Base-by-base conservation (phyloP, 805 yeast genomes). In the Yamadazyma olivae region DNA sequence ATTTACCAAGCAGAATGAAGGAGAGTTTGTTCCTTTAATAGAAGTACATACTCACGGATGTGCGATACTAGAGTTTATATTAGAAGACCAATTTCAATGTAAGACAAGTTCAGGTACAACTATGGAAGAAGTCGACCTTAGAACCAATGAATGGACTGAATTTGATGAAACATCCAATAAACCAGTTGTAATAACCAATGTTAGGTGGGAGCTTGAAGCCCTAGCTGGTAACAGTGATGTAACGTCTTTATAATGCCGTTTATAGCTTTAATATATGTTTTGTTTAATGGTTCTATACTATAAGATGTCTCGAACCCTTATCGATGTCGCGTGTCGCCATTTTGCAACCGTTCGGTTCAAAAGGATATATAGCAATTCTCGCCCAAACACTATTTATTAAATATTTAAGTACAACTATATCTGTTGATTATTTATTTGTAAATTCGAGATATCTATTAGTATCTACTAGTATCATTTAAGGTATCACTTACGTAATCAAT, bases 31-130 rank as follows among this genome's bases (percentile, higher is more conserved):
- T 3, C 39, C 44, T 17, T 28, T 45, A 10, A 21, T 45, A 13
- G 38, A 36, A 17, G 29, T 45, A 3, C 42, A 39, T 29, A 20
- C 37, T 16, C 42, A 39, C 14, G 48, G 48, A 2, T 36, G 45
- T 19, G 26, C 6, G 6, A 29, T 45, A 5, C 6, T 33, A 4
- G 40, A 32, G 10, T 43, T 14, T 27, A 13, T 30, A 7, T 17
- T 41, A 12, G 38, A 35, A 18, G 50, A 45, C 30, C 46, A 41
- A 28, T 45, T 36, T 20, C 33, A 32, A 21, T 43, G 45, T 18
- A 30, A 25, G 17, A 25, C 40, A 2, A 16, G 22, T 2, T 30
- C 43, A 3, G 44, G 45, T 5, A 32, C 29, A n/a, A 22, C 27
- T 3, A 17, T 43, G 3, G 41, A 35, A 15, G 48, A 34, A 14